Base-by-base conservation (phyloP, 2,329 filamentous ascomycete species). In the Fusarium sp. region DNA sequence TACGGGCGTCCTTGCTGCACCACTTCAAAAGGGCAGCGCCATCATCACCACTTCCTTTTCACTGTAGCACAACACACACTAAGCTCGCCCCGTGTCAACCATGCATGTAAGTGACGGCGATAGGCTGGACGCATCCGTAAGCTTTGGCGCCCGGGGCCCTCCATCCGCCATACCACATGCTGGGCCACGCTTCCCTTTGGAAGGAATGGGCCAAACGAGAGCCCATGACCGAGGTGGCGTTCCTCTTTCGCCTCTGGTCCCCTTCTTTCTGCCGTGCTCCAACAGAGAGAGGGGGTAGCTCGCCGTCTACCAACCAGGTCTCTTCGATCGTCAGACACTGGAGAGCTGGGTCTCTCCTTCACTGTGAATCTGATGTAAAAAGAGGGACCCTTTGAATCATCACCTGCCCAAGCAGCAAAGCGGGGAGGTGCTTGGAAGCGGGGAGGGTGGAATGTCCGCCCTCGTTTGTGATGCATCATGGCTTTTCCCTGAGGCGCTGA, bases 141-240 rank as follows among this genome's bases (percentile, higher is more conserved):
- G 72, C 72, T 69, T 74, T 67, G 22, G 22, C 43, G 33, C 64
- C 64, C 29, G 68, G 54, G 64, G 60, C 60, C 63, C 57, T 62
- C 54, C 52, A 57, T 52, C 50, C 50, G 50, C 50, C 50, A 69
- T 61, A 61, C 68, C 68, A 74, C 59, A 64, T 74, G 64, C 71
- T 62, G 64, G 45, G 50, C 65, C 72, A 74, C 69, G 20, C 68
- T 75, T 31, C 29, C 31, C 39, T 60, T 33, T 35, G 61, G 61
- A 75, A 75, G 72, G 52, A 48, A 64, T 72, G 64, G 72, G 72
- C 62, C 62, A 69, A 48, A 43, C 57, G 60, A 64, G 41, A n/a
- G 27, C 69, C 68, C 58, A 75, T 74, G 72, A 74, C 72, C 60
- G 74, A 75, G 14, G 72, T 74, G 72, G 72, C 72, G 72, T 73